Conservation (phyloP, 208 protist species). For the Wallacemonas sp. region DNA sequence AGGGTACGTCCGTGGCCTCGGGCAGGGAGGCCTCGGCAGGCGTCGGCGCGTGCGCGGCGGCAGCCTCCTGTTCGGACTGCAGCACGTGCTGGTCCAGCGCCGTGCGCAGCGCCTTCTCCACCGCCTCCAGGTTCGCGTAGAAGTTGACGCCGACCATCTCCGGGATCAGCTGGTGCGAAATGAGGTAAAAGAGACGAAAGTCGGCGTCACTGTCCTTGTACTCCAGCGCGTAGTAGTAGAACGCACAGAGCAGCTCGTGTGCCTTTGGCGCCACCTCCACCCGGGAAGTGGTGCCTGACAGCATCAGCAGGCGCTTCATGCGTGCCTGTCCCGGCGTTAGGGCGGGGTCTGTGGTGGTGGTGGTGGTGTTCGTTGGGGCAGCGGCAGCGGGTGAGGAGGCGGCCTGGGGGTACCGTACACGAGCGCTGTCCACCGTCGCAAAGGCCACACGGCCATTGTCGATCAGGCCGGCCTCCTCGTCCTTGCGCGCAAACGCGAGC, state of each 20-base stretch:
- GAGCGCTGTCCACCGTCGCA: conserved; percentile 31
- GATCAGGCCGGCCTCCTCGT: conserved; percentile 25
- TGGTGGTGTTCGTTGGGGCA: background rate
- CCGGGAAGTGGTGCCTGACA: too few species aligned
- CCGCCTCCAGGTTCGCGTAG: conserved; percentile 68
- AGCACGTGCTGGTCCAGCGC: background rate
- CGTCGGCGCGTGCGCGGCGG: background rate
- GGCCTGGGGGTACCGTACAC: conserved; percentile 3
- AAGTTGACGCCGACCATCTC: conserved; percentile 89
- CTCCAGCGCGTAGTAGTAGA: conserved; percentile 86
- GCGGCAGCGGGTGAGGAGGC: background rate
- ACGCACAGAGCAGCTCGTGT: conserved; percentile 67
- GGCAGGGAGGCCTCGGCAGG: background rate
- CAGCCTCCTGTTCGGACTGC: background rate
- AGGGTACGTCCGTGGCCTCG: conserved; percentile 48
- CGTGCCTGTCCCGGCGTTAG: background rate
- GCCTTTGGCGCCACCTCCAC: conserved; percentile 22
- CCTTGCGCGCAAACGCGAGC: conserved; percentile 4
- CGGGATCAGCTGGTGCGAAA: conserved; percentile 82
- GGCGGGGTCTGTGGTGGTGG: too few species aligned
- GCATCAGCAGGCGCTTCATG: background rate
- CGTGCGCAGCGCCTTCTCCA: conserved; percentile 37
- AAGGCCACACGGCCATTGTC: conserved; percentile 62
- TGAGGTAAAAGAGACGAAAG: conserved; percentile 85
- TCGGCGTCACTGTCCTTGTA: conserved; percentile 81